Conservation (phyloP, 1,284 basidiomycete species). For the Tylopilus sp. region DNA sequence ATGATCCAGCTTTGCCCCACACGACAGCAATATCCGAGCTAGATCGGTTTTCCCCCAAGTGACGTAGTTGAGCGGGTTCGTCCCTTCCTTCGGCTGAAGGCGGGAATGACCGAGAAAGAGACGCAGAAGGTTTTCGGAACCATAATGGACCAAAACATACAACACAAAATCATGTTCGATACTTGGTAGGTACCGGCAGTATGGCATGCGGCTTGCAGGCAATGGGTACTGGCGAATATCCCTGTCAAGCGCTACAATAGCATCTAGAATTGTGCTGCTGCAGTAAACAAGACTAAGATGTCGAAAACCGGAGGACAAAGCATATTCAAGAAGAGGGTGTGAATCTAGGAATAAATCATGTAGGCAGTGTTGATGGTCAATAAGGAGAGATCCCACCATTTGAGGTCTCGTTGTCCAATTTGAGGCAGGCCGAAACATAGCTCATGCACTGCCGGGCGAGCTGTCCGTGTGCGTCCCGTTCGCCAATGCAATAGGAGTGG, state of each 20-base stretch:
- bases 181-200: background rate
- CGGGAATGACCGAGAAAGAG: no score
- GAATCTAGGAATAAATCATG: background rate
- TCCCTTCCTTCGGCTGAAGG: conserved; percentile 11
- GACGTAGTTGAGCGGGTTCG: conserved; percentile 26
- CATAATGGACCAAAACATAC: no score
- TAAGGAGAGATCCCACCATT: background rate
- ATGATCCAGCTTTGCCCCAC: background rate
- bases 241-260: no score
- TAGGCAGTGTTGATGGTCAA: background rate
- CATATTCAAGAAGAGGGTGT: background rate
- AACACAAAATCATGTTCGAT: background rate
- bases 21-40: conserved; percentile 11
- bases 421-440: conserved; percentile 4
- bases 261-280: no score
- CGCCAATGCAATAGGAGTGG: no score
- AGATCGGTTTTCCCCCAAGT: background rate
- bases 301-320: no score
- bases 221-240: no score
- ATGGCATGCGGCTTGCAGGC: no score
- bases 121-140: no score
- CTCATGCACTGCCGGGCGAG: conserved; percentile 12
- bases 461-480: background rate
- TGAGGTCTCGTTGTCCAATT: background rate
- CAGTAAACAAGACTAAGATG: no score